Conservation (phyloP, 108 stramenopile species). For the Cyclotella baltica region DNA sequence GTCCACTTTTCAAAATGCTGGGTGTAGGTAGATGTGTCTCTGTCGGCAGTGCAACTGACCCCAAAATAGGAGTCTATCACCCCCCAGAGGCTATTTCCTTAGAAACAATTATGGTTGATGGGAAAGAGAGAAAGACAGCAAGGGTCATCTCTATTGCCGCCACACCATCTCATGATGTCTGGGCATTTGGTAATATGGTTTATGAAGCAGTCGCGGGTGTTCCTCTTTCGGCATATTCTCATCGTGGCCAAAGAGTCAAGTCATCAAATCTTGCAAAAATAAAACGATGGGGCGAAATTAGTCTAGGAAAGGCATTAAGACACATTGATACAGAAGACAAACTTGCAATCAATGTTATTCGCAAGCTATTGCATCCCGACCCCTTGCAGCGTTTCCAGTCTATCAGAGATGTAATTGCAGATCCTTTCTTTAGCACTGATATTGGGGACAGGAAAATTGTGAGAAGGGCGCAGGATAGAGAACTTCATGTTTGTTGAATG, state of each 20-base stretch:
- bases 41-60: conserved; percentile 74
- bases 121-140: conserved; percentile 51
- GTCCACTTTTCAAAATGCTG: conserved; percentile 84
- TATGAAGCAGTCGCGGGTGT: conserved; percentile 50
- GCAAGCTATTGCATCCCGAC: conserved; percentile 49
- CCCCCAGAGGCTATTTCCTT: conserved; percentile 83
- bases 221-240: conserved; percentile 55
- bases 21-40: conserved; percentile 87
- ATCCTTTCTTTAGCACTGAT: conserved; percentile 53
- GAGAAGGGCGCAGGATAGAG: conserved; percentile 4
- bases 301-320: conserved; percentile 40
- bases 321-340: conserved; percentile 47
- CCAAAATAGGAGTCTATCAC: conserved; percentile 88
- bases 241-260: conserved; percentile 52
- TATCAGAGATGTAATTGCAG: conserved; percentile 49
- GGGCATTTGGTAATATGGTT: conserved; percentile 57
- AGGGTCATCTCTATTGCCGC: conserved; percentile 38
- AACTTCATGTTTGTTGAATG: too few species aligned
- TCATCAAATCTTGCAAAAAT: conserved; percentile 60
- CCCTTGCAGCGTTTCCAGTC: conserved; percentile 40
- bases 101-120: conserved; percentile 58
- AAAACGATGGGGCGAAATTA: conserved; percentile 42
- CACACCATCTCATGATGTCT: conserved; percentile 46
- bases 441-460: conserved; percentile 46
- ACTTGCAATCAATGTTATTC: conserved; percentile 46